Conservation (phyloP, 805 yeast genomes). For the Suhomyces prunicola region DNA sequence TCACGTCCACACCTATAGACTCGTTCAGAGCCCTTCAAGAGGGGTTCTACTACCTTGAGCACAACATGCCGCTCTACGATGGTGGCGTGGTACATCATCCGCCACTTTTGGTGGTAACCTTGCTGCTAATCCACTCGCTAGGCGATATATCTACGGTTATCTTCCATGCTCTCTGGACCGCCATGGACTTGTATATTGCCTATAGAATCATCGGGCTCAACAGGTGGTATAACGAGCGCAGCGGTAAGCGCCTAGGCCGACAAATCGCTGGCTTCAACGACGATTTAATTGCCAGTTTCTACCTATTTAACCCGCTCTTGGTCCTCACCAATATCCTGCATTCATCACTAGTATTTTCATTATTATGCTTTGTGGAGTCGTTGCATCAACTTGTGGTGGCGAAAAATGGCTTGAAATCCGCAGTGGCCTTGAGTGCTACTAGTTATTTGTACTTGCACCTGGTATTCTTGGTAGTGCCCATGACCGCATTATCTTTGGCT, state of each 20-base stretch:
- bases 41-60: constrained; percentile 34
- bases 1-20: constrained; percentile 70
- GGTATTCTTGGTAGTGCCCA: constrained; percentile 55
- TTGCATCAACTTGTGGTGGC: constrained; percentile 42
- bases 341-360: constrained; percentile 62
- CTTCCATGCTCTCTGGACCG: constrained; percentile 49
- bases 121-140: constrained; percentile 36
- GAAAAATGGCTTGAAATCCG: constrained; percentile 40
- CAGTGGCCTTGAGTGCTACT: constrained; percentile 57
- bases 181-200: constrained; percentile 59
- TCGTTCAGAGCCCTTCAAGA: constrained; percentile 53
- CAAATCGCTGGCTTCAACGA: constrained; percentile 27
- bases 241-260: constrained; percentile 10
- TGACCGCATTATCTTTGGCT: constrained; percentile 37
- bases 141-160: constrained; percentile 9
- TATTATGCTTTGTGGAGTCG: constrained; percentile 52
- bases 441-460: constrained; percentile 65
- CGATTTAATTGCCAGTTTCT: constrained; percentile 56
- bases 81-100: constrained; percentile 90
- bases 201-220: constrained; percentile 50
- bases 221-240: constrained; percentile 32
- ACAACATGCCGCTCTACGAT: constrained; percentile 63
- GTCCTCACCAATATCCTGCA: constrained; percentile 64
- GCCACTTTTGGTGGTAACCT: constrained; percentile 60
- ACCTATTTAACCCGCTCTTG: constrained; percentile 78